phyloP scores from a whole-genome alignment of 495 filamentous ascomycete species.

The Haplographium delicatum region DNA sequence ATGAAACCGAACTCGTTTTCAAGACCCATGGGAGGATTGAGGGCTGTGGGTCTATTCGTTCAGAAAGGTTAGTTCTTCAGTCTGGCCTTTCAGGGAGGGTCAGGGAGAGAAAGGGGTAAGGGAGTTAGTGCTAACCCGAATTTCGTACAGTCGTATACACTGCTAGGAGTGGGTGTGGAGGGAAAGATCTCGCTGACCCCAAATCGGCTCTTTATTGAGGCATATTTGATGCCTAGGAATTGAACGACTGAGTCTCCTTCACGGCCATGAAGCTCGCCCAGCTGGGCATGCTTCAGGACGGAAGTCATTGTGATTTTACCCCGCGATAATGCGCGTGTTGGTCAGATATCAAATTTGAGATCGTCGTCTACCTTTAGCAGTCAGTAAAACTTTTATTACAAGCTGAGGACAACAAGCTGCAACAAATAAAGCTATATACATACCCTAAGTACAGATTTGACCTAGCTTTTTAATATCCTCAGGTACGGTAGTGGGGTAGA shows the following conservation, averaged over 20 bases:
- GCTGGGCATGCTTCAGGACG: neutral
- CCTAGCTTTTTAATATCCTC: no score
- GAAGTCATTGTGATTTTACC: no score
- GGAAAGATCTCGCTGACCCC: neutral
- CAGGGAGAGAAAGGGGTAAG: neutral
- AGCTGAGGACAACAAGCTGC: no score
- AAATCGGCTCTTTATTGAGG: neutral
- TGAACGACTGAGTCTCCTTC: slow-evolving; percentile 1
- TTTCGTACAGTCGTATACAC: slow-evolving; percentile 8
- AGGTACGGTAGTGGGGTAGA: no score
- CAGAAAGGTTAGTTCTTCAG: neutral
- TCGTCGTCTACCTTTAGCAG: no score
- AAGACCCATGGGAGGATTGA: neutral
- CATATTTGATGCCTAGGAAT: slow-evolving; percentile 12
- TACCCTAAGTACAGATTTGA: no score
- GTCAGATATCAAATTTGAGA: no score
- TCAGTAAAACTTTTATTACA: no score
- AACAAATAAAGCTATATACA: no score
- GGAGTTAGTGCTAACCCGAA: neutral
- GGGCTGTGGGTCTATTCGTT: neutral
- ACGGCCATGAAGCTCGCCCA: neutral
- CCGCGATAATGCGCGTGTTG: no score
- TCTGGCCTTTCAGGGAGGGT: no score
- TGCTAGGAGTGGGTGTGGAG: no score
- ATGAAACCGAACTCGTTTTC: slow-evolving; percentile 12